Base-by-base conservation (phyloP, 2,329 filamentous ascomycete species). In the Aspergillus hortae region DNA sequence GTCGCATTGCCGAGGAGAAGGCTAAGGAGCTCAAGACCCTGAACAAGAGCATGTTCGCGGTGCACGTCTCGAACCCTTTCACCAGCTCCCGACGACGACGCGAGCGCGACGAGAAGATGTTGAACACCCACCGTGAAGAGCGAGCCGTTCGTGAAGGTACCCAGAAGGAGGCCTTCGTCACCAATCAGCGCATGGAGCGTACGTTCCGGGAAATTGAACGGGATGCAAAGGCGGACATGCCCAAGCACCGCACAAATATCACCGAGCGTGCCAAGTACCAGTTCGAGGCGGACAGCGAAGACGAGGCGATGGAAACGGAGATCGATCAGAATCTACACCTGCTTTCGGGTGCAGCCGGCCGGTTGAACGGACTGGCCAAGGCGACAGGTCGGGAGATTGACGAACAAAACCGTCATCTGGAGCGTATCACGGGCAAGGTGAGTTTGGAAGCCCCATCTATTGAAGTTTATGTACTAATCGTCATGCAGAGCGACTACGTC, bases 11-110 rank as follows among this genome's bases (percentile, higher is more conserved):
- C 0, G 86, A 91, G 61, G 89, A 92, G 59, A 88, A 89, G 61
- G 87, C 90, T 1, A 83, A 85, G 44, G 90, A 96, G 66, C 77
- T 96, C 35, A 92, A 92, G 75, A 89, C 83, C 1, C 77, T 95
- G 46, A 95, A 96, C 72, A 80, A 87, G 56, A 91, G 87, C 75
- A 95, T 96, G 90, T 96, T 96, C 65, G 88, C 89, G 4, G 82
- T 92, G 19, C 87, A 91, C 64, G 86, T 92, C 23, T 78, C 79
- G 48, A 90, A 90, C 62, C 87, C 87, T 0, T 90, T 96, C 67
- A 94, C 89, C 0, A 84, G 83, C 12, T 84, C 82, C 56, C 81
- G 80, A 59, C 81, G 86, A 42, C 81, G 80, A 25, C 77, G 79
- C 49, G 83, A 82, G 52, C 80, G 83, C 38, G 89, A 94, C 58